These are phyloP conservation scores for Aspergillus intermedius DNA, from an alignment of 2,329 filamentous ascomycete genomes.

Conservation along the genomic window DNA sequence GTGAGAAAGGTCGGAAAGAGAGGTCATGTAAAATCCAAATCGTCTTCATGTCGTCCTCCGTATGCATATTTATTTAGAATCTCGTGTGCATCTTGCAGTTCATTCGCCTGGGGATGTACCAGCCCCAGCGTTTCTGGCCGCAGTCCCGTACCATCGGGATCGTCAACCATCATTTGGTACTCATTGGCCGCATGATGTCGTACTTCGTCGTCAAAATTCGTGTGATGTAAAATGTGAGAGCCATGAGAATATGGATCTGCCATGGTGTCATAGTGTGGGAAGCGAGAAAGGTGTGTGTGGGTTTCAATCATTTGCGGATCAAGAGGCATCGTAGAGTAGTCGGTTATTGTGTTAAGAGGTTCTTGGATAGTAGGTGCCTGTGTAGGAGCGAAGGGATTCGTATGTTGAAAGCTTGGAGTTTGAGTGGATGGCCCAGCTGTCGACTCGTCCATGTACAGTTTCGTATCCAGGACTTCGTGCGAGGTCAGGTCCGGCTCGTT, in stretches of 20 bases:
- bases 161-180: slow-evolving; percentile 39
- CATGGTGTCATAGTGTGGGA: slow-evolving; percentile 34
- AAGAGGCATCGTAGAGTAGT: slow-evolving; percentile 48
- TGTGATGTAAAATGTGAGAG: slow-evolving; percentile 24
- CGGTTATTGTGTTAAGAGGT: slow-evolving; percentile 32
- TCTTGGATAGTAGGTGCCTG: slow-evolving; percentile 29
- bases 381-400: slow-evolving; percentile 28
- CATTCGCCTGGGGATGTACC: slow-evolving; percentile 33
- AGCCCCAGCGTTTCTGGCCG: slow-evolving; percentile 34
- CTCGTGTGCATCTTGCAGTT: slow-evolving; percentile 36
- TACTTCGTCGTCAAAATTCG: slow-evolving; percentile 34
- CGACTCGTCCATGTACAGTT: slow-evolving; percentile 18
- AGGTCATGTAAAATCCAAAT: slow-evolving; percentile 15
- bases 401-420: slow-evolving; percentile 9
- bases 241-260: slow-evolving; percentile 27
- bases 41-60: slow-evolving; percentile 32
- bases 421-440: slow-evolving; percentile 7
- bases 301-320: slow-evolving; percentile 57
- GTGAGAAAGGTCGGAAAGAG: slow-evolving; percentile 2
- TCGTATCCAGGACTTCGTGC: slow-evolving; percentile 7
- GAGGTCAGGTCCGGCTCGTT: slow-evolving; percentile 9
- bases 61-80: slow-evolving; percentile 35
- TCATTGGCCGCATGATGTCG: slow-evolving; percentile 33
- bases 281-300: slow-evolving; percentile 38
- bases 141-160: slow-evolving; percentile 25